A percentile compares a stretch with the other conserved stretches of the same genome.
Evolutionary conservation across 164 flowering plant genomes (phyloP).

Genomic region (Santalum album): DNA sequence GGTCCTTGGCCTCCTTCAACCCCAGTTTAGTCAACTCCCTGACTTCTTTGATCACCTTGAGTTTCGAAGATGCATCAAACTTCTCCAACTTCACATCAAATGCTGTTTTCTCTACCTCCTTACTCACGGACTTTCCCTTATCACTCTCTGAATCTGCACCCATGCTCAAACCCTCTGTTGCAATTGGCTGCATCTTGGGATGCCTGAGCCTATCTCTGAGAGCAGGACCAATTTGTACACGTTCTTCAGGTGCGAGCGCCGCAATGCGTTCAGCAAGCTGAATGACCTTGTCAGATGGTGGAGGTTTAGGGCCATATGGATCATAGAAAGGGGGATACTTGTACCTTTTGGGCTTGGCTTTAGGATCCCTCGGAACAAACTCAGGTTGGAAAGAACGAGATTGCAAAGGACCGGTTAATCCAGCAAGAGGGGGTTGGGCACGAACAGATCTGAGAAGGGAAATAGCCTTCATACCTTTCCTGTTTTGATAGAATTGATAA

Average conservation of each 20-base stretch:
- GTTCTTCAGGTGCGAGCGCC: constrained; percentile 62
- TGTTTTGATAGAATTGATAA: constrained; percentile 3
- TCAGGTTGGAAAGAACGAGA: background rate
- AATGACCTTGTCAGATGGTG: constrained; percentile 65
- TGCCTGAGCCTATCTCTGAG: constrained; percentile 38
- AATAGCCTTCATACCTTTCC: constrained; percentile 34
- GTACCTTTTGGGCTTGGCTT: background rate
- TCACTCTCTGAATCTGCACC: constrained; percentile 36
- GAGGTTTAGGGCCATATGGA: constrained; percentile 78
- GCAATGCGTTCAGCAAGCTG: constrained; percentile 70
- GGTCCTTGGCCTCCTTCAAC: constrained; percentile 81
- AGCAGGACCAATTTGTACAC: constrained; percentile 46
- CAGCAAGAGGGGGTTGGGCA: constrained; percentile 13
- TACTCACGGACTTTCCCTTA: constrained; percentile 38
- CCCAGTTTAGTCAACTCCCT: constrained; percentile 67
- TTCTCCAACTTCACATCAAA: constrained; percentile 83
- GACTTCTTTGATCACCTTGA: constrained; percentile 88
- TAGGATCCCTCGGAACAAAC: background rate
- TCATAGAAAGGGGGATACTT: constrained; percentile 49
- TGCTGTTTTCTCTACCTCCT: constrained; percentile 69
- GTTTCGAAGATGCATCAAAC: constrained; percentile 67
- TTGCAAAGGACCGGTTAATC: background rate
- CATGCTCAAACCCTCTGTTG: constrained; percentile 52
- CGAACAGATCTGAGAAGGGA: constrained; percentile 22
- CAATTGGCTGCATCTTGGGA: constrained; percentile 52